A percentile compares a stretch with the other conserved stretches of the same genome.
phyloP scores from a whole-genome alignment of 306 rosid genomes.

The Astragalus membranaceus region DNA sequence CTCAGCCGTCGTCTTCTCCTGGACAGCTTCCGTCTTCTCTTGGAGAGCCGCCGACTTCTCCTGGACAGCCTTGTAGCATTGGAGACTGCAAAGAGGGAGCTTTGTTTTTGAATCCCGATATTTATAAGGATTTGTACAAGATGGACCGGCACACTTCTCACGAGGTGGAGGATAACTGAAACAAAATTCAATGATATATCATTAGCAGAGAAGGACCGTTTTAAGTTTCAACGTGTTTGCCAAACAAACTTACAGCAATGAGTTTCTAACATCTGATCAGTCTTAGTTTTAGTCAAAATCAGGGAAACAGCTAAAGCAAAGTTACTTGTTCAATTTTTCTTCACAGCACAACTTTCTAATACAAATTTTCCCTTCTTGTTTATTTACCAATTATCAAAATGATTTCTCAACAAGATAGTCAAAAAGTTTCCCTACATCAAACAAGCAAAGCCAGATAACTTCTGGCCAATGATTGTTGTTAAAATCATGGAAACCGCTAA shows the following conservation, averaged over 20 bases:
- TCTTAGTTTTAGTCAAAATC: not conserved
- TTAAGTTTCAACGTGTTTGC: not conserved
- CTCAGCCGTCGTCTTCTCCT: slow-evolving; percentile 28
- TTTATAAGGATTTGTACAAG: slow-evolving; percentile 69
- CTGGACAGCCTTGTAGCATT: slow-evolving; percentile 76
- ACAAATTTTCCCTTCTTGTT: not conserved
- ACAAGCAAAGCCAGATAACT: not conserved
- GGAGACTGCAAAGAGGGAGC: slow-evolving; percentile 90
- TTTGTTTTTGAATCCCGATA: slow-evolving; percentile 81
- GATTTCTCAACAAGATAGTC: not conserved
- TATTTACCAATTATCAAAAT: not conserved
- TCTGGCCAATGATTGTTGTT: not conserved
- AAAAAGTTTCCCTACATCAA: slow-evolving; percentile 3
- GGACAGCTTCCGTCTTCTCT: slow-evolving; percentile 34
- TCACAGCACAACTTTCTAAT: not conserved
- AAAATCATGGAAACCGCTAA: slow-evolving; percentile 5
- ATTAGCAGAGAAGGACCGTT: slow-evolving; percentile 8
- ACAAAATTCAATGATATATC: not conserved
- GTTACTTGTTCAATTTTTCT: not conserved
- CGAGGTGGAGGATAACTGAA: slow-evolving; percentile 91
- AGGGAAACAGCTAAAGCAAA: slow-evolving; percentile 13
- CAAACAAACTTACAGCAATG: slow-evolving; percentile 14
- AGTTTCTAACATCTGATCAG: not conserved
- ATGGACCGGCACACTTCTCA: slow-evolving; percentile 76
- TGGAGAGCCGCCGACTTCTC: slow-evolving; percentile 33